phyloP scores from a whole-genome alignment of 176 grass and related monocot genomes.

The Oryza rufipogon region DNA sequence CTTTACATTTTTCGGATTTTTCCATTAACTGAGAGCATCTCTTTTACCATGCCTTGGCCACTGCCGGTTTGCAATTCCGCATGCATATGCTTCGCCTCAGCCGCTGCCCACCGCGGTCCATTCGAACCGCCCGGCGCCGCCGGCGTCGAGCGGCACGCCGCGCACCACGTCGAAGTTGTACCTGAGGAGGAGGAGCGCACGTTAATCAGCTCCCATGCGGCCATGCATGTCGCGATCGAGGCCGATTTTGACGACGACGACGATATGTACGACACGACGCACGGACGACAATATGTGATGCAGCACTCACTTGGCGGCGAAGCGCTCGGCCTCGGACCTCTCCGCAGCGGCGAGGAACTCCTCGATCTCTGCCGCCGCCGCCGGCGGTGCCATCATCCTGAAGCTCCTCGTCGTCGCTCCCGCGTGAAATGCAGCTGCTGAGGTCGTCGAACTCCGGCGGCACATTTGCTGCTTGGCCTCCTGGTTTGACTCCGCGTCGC shows the following conservation, averaged over 20 bases:
- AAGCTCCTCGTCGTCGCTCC: background rate
- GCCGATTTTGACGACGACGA: background rate
- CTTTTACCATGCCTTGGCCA: background rate
- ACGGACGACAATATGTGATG: too few relatives aligned
- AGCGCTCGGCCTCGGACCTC: conserved; percentile 57
- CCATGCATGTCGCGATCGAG: background rate
- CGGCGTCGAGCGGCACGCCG: conserved; percentile 53
- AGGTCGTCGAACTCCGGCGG: background rate
- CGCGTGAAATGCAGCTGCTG: background rate
- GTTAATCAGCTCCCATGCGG: conserved; percentile 7
- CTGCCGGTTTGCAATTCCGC: background rate
- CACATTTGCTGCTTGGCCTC: background rate
- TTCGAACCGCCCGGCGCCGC: conserved; percentile 48
- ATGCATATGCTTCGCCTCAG: background rate
- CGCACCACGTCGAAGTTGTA: conserved; percentile 79
- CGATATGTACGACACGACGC: too few relatives aligned
- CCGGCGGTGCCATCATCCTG: conserved; percentile 40
- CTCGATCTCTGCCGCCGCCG: conserved; percentile 55
- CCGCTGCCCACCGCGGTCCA: conserved; percentile 50
- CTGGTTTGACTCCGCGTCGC: conserved; percentile 44
- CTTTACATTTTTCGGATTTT: background rate
- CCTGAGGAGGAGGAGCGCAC: conserved; percentile 32
- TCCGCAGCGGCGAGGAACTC: conserved; percentile 67
- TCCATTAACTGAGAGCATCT: background rate
- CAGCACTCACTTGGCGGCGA: conserved; percentile 61